These are phyloP conservation scores for Magnusiomyces magnusii DNA, from an alignment of 1,139 yeast species.

Conservation along the genomic window DNA sequence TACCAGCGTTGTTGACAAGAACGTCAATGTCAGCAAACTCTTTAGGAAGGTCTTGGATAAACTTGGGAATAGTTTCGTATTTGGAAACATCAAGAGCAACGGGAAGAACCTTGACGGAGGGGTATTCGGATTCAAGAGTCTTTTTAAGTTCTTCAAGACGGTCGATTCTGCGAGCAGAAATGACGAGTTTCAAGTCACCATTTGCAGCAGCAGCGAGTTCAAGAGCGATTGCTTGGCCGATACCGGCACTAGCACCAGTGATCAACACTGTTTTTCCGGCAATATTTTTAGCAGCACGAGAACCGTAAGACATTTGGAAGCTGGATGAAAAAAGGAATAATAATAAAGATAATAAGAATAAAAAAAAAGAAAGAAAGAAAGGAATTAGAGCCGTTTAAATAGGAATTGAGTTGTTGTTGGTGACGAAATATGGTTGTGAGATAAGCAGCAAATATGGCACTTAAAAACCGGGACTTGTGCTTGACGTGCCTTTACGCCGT, in stretches of 20 bases:
- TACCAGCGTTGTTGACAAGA: slow-evolving; percentile 75
- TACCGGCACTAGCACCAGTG: slow-evolving; percentile 75
- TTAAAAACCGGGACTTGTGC: not conserved
- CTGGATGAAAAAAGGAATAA: not conserved
- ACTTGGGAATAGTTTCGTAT: slow-evolving; percentile 40
- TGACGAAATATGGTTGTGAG: too few species aligned
- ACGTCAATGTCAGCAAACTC: slow-evolving; percentile 39
- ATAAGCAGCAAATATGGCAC: too few species aligned
- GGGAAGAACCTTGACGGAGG: slow-evolving; percentile 36
- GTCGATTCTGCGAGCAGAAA: slow-evolving; percentile 64
- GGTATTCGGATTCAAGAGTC: slow-evolving; percentile 39
- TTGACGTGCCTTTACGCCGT: too few species aligned
- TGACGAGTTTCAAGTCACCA: slow-evolving; percentile 56
- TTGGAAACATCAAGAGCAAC: slow-evolving; percentile 55
- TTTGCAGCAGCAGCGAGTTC: slow-evolving; percentile 64
- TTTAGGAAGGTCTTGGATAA: slow-evolving; percentile 39
- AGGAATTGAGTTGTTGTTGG: not conserved
- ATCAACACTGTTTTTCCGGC: slow-evolving; percentile 54
- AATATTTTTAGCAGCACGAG: slow-evolving; percentile 53
- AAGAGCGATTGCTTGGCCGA: slow-evolving; percentile 69
- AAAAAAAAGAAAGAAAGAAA: not conserved
- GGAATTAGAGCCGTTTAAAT: not conserved
- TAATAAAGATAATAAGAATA: not conserved
- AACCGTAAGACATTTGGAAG: slow-evolving; percentile 40
- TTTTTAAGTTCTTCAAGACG: slow-evolving; percentile 38